Percentiles rank a stretch among this genome's conserved stretches.
phyloP scores from a whole-genome alignment of 192 early-diverging fungal species.

The Borealophlyctis nickersoniae region DNA sequence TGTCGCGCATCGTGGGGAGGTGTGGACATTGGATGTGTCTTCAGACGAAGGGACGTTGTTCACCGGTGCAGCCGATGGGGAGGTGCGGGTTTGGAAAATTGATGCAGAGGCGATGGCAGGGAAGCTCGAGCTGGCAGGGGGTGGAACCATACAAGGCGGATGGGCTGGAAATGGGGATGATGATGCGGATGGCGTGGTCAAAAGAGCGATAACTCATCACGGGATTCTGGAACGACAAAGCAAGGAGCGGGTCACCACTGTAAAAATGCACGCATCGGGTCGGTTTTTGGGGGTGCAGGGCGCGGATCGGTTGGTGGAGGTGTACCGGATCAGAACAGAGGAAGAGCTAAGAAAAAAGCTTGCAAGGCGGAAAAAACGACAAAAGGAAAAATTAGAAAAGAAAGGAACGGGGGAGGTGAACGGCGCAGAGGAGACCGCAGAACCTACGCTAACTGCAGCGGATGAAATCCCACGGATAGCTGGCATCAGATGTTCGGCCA shows the following conservation, averaged over 20 bases:
- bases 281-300: constrained; percentile 72
- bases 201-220: constrained; percentile 68
- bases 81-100: constrained; percentile 86
- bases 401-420: constrained; percentile 15
- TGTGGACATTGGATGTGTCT: constrained; percentile 78
- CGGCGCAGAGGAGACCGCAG: constrained; percentile 34
- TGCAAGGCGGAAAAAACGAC: constrained; percentile 72
- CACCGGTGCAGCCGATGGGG: constrained; percentile 81
- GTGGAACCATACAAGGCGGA: constrained; percentile 20
- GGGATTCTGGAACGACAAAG: constrained; percentile 78
- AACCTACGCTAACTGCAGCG: constrained; percentile 52
- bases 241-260: constrained; percentile 73
- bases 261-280: constrained; percentile 77
- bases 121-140: constrained; percentile 48
- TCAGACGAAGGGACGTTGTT: constrained; percentile 67
- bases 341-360: constrained; percentile 85
- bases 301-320: constrained; percentile 76
- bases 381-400: constrained; percentile 53
- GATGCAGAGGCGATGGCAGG: constrained; percentile 55
- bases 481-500: constrained; percentile 71
- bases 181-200: constrained; percentile 32
- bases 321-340: constrained; percentile 73
- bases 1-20: constrained; percentile 87
- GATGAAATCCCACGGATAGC: constrained; percentile 76
- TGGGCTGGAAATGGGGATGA: too few relatives aligned